These are phyloP conservation scores for Conticribra weissflogii DNA, from an alignment of 108 stramenopile genomes.

Conservation along the genomic window DNA sequence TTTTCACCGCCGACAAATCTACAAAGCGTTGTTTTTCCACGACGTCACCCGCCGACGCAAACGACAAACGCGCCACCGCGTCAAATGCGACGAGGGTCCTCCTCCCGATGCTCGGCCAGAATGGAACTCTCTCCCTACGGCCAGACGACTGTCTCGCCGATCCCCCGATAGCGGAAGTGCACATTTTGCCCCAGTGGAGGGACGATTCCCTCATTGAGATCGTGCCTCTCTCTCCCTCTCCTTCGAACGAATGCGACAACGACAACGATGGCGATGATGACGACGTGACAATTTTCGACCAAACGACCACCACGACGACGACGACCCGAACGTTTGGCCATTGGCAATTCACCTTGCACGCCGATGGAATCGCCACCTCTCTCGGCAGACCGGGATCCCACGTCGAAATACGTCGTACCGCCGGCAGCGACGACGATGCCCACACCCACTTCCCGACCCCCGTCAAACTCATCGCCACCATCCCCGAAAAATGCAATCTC, in stretches of 20 bases:
- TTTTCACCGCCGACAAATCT: too few species aligned
- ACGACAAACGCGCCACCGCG: not conserved
- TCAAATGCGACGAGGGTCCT: conserved; percentile 3
- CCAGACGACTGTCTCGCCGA: conserved; percentile 1
- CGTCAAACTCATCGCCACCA: conserved; percentile 47
- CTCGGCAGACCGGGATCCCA: conserved; percentile 28
- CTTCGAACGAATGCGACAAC: not conserved
- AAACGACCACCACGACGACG: not conserved
- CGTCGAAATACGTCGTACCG: conserved; percentile 16
- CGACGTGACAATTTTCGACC: not conserved
- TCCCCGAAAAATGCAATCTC: conserved; percentile 82
- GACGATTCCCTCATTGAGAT: conserved; percentile 38
- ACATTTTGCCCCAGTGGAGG: conserved; percentile 39
- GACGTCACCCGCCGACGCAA: too few species aligned
- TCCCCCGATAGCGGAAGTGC: conserved; percentile 21
- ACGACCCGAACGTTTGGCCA: conserved; percentile 8
- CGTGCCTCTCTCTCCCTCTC: too few species aligned
- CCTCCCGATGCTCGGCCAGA: conserved; percentile 35
- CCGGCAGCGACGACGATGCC: not conserved
- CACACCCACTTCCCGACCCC: conserved; percentile 1
- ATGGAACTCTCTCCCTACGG: conserved; percentile 37
- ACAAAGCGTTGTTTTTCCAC: too few species aligned
- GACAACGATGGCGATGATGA: not conserved
- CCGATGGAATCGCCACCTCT: conserved; percentile 30
- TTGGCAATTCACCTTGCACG: conserved; percentile 17